phyloP scores from a whole-genome alignment of 148 eudicot species.

The Hydrangea macrophylla region DNA sequence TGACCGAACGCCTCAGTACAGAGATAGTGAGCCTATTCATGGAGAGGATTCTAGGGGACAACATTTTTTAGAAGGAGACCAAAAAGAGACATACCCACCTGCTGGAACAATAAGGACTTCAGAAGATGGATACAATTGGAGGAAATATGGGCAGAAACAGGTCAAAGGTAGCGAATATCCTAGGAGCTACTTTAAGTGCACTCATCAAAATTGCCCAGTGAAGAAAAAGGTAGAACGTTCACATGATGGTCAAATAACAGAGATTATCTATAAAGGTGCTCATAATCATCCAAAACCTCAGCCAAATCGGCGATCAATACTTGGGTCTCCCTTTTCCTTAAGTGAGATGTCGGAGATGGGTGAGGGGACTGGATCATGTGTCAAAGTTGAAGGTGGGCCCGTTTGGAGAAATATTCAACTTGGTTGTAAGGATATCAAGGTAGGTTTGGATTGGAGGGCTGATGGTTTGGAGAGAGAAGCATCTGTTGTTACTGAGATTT shows the following conservation, averaged over 20 bases:
- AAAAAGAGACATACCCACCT: slow-evolving; percentile 25
- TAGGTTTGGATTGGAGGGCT: slow-evolving; percentile 26
- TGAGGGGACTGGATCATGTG: slow-evolving; percentile 22
- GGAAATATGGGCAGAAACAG: slow-evolving; percentile 88
- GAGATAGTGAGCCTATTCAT: slow-evolving; percentile 22
- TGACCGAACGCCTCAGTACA: slow-evolving; percentile 20
- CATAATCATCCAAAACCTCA: slow-evolving; percentile 71
- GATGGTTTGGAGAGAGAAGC: slow-evolving; percentile 42
- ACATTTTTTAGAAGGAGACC: slow-evolving; percentile 23
- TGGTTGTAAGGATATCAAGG: slow-evolving; percentile 23
- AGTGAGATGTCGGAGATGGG: slow-evolving; percentile 27
- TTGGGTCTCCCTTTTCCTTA: slow-evolving; percentile 23
- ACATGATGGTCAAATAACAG: slow-evolving; percentile 67
- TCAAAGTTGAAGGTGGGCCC: slow-evolving; percentile 25
- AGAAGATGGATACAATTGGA: slow-evolving; percentile 87
- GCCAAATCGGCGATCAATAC: slow-evolving; percentile 31
- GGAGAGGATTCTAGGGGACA: slow-evolving; percentile 15
- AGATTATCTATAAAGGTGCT: slow-evolving; percentile 62
- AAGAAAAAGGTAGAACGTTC: slow-evolving; percentile 73
- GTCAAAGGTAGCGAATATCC: slow-evolving; percentile 86
- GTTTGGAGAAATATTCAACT: slow-evolving; percentile 29
- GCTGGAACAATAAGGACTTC: slow-evolving; percentile 29
- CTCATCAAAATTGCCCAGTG: slow-evolving; percentile 55
- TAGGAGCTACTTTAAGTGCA: slow-evolving; percentile 80
- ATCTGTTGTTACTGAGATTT: slow-evolving; percentile 37